Evolutionary conservation across 805 yeast species (phyloP), one percentile per base, ranked within the genome.

Genomic region (Pichia cephalocereana): DNA sequence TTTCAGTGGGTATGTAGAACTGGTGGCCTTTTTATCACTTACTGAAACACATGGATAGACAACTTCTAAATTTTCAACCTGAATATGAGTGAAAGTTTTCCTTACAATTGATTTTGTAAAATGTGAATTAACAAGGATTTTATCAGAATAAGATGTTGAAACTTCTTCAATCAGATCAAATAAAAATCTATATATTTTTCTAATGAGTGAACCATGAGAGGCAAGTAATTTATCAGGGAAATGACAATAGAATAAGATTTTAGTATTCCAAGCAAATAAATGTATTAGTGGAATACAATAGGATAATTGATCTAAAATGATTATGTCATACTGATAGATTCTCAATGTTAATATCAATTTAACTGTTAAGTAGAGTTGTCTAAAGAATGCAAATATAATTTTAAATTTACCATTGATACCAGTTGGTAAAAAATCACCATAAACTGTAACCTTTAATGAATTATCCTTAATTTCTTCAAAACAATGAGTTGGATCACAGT

Each of bases 151-250:
- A 19, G 80, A 72, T 31, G 95, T 88, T 2, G 95, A 76, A 67
- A 84, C 72, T 55, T 86, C 88, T 66, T 93, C 99, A 23, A 85
- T 66, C n/a, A 68, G 55, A 64, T 93, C 96, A 64, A 93, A 91
- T 1, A 96, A 93, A 5, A 75, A 46, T 52, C 99, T 71, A 65
- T 93, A 93, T 0, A 85, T 44, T 51, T 66, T 69, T 57, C 88
- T 82, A 9, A 83, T 28, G 1, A 72, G 28, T 2, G 82, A 69
- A 3, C 74, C 69, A 46, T 82, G 82, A 18, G 70, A 68, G 0
- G 96, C 83, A 40, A 91, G 68, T 44, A 83, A 70, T 60, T 84
- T 83, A 64, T 93, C 99, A 0, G 99, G 99, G 64, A 91, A 91
- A 69, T 93, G 99, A 59, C 99, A 90, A 65, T 93, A 93, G 61